phyloP scores from a whole-genome alignment of 208 protist species.

The Crithidia fasciculata region DNA sequence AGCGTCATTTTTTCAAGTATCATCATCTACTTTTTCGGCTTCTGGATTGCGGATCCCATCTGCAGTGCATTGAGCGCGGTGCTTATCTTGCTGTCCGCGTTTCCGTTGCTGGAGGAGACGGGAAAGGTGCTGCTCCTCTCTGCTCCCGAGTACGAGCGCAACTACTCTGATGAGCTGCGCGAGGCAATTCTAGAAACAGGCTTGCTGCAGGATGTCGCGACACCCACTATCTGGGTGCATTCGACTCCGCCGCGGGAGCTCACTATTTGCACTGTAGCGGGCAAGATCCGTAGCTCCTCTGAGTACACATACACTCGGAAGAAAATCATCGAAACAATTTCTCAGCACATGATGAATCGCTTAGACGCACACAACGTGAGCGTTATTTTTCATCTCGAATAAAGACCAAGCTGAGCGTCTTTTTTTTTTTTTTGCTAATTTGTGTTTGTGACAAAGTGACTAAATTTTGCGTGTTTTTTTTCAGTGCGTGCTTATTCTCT shows the following conservation, averaged over 20 bases:
- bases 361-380: constrained; percentile 25
- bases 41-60: constrained; percentile 77
- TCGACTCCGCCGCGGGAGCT: constrained; percentile 67
- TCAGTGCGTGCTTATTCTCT: background rate
- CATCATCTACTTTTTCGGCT: constrained; percentile 64
- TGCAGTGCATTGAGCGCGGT: constrained; percentile 73
- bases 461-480: background rate
- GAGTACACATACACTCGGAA: constrained; percentile 26
- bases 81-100: constrained; percentile 73
- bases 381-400: constrained; percentile 35
- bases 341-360: constrained; percentile 13
- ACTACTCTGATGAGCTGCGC: constrained; percentile 29
- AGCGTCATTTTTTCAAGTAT: constrained; percentile 86
- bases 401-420: background rate
- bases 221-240: constrained; percentile 59
- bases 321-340: constrained; percentile 21
- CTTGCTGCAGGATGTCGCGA: constrained; percentile 42
- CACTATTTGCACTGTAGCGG: constrained; percentile 48
- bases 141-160: constrained; percentile 30
- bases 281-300: constrained; percentile 26
- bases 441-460: background rate
- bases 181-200: constrained; percentile 31
- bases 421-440: constrained; percentile 34
- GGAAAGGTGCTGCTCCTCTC: constrained; percentile 75
- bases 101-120: constrained; percentile 81